phyloP scores from a whole-genome alignment of 169 alveolate species.

The Plasmodium berghei region DNA sequence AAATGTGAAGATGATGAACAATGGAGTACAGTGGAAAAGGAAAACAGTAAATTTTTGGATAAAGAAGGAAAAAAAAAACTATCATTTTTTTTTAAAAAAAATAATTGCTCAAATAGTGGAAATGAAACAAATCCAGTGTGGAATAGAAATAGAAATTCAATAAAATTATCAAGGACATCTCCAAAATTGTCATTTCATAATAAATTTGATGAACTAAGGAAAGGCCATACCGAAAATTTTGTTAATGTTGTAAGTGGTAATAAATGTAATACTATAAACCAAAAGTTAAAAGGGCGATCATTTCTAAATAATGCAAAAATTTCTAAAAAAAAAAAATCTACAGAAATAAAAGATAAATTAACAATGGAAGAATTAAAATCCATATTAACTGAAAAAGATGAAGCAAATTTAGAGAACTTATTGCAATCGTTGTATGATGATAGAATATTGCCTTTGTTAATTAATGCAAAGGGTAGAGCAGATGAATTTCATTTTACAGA shows the following conservation, averaged over 20 bases:
- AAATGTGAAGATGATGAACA: neutral
- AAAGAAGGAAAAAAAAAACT: slow-evolving; percentile 5
- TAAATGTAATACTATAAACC: neutral
- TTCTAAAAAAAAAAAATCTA: slow-evolving; percentile 55
- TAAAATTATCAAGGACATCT: neutral
- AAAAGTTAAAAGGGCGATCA: slow-evolving; percentile 5
- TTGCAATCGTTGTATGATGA: slow-evolving; percentile 83
- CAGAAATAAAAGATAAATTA: slow-evolving; percentile 35
- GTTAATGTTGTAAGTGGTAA: neutral
- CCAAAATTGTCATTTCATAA: neutral
- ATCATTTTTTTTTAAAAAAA: neutral
- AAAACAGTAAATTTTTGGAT: neutral
- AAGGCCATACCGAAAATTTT: neutral
- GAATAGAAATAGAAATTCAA: slow-evolving; percentile 16
- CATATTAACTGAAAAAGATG: slow-evolving; percentile 77
- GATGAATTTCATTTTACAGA: slow-evolving; percentile 80
- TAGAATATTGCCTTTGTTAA: slow-evolving; percentile 81
- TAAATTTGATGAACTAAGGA: neutral
- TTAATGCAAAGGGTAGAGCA: slow-evolving; percentile 84
- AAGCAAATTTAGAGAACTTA: slow-evolving; percentile 72
- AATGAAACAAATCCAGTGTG: slow-evolving; percentile 10
- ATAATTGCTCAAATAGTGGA: neutral
- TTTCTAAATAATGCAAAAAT: slow-evolving; percentile 30
- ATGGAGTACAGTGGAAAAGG: neutral
- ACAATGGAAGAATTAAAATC: slow-evolving; percentile 73